Evolutionary conservation across 1,139 yeast genomes (phyloP).

Genomic region (Diutina pseudorugosa): DNA sequence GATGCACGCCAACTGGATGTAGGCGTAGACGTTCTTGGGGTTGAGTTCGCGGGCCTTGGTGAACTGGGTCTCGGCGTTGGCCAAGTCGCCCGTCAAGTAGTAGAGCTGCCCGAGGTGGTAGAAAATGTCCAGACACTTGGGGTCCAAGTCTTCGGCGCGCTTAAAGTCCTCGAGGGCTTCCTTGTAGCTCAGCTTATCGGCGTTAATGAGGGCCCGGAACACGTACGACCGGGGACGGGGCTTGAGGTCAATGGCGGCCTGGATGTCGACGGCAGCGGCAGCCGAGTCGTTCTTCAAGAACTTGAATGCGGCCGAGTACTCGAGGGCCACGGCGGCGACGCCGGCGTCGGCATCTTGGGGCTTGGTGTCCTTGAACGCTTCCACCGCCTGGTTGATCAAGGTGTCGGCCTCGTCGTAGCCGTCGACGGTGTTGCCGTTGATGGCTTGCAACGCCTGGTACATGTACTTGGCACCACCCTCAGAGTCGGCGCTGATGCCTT

Average conservation of each 20-base stretch:
- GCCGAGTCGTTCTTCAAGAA: constrained; percentile 56
- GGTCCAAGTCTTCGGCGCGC: constrained; percentile 58
- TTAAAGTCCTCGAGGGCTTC: constrained; percentile 63
- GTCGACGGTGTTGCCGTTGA: constrained; percentile 53
- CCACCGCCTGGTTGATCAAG: constrained; percentile 55
- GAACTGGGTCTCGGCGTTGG: constrained; percentile 64
- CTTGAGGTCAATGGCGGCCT: constrained; percentile 48
- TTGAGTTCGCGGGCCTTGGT: constrained; percentile 65
- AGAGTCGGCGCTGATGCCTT: constrained; percentile 35
- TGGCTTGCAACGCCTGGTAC: constrained; percentile 52
- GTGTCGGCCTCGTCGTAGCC: constrained; percentile 69
- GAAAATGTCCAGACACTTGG: constrained; percentile 69
- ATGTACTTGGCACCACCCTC: constrained; percentile 43
- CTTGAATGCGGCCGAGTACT: constrained; percentile 70
- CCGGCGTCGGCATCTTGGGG: constrained; percentile 35
- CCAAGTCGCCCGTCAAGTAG: constrained; percentile 68
- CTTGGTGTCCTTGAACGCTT: constrained; percentile 24
- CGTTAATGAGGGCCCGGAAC: constrained; percentile 71
- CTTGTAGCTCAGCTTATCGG: constrained; percentile 59
- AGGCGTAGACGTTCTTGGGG: constrained; percentile 69
- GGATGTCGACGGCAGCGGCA: constrained; percentile 47
- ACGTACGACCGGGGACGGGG: constrained; percentile 81
- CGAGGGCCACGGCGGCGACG: constrained; percentile 52
- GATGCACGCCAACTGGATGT: constrained; percentile 88
- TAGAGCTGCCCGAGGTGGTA: constrained; percentile 92